These are phyloP conservation scores for Sporothrix schenckii DNA, from an alignment of 2,329 filamentous ascomycete genomes.

Conservation along the genomic window DNA sequence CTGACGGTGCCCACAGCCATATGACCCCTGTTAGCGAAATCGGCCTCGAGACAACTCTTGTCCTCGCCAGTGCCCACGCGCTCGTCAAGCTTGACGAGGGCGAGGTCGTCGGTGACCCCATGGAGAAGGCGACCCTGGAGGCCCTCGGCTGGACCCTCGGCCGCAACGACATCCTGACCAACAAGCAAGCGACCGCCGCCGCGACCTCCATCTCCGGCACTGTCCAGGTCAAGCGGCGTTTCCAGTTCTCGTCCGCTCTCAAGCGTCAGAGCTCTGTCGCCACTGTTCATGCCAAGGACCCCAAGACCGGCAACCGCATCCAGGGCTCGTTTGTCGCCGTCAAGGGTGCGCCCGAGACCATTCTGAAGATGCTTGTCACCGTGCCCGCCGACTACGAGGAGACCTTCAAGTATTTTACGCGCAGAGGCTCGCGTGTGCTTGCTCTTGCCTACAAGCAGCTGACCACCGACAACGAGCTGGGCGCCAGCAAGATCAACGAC, in stretches of 20 bases:
- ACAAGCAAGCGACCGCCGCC: conserved; percentile 58
- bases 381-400: conserved; percentile 91
- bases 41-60: conserved; percentile 81
- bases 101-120: conserved; percentile 95
- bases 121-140: conserved; percentile 93
- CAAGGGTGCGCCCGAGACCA: conserved; percentile 96
- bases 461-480: conserved; percentile 77
- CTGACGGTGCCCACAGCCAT: conserved; percentile 80
- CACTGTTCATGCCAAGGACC: conserved; percentile 72
- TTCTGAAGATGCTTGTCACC: conserved; percentile 85
- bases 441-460: conserved; percentile 94
- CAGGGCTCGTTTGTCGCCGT: conserved; percentile 91
- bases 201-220: conserved; percentile 64
- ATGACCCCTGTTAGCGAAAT: conserved; percentile 72
- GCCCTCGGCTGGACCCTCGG: conserved; percentile 94
- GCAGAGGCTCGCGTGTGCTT: conserved; percentile 91
- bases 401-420: conserved; percentile 96
- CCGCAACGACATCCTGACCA: conserved; percentile 79
- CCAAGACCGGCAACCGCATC: conserved; percentile 71
- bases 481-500: conserved; percentile 84
- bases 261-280: conserved; percentile 96
- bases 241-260: conserved; percentile 95
- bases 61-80: conserved; percentile 92
- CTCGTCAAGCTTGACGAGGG: conserved; percentile 96
- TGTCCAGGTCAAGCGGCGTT: conserved; percentile 93